phyloP scores from a whole-genome alignment of 768 basidiomycete genomes.

The Tephrocybe sp. region DNA sequence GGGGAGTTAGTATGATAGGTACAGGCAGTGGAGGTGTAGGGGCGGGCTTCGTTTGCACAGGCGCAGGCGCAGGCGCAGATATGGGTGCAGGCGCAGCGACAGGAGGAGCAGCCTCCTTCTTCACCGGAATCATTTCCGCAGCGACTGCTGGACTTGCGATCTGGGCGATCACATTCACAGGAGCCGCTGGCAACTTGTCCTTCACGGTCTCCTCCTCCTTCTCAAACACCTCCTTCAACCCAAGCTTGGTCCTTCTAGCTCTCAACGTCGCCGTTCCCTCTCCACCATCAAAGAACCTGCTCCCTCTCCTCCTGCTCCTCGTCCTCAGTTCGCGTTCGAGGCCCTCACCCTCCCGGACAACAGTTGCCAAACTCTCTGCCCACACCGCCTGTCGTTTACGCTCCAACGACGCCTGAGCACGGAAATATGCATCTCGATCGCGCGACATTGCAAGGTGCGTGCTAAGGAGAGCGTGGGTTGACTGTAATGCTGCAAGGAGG shows the following conservation, averaged over 20 bases:
- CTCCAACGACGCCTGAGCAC: conserved; percentile 61
- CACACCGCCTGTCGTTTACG: conserved; percentile 65
- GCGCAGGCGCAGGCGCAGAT: not conserved
- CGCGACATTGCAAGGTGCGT: conserved; percentile 69
- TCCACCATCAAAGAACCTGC: conserved; percentile 47
- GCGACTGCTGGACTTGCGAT: not conserved
- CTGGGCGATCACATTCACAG: not conserved
- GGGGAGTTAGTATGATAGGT: not conserved
- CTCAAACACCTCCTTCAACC: conserved; percentile 1
- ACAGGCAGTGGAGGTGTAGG: not conserved
- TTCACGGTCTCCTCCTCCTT: conserved; percentile 9
- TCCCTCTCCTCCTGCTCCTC: conserved; percentile 57
- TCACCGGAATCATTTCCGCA: not conserved
- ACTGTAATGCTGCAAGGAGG: not conserved
- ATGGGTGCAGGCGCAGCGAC: too few species aligned
- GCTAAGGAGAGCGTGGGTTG: conserved; percentile 47
- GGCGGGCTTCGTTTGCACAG: not conserved
- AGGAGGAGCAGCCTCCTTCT: too few species aligned
- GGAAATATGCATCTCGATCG: conserved; percentile 83
- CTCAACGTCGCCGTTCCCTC: conserved; percentile 20
- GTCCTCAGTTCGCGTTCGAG: conserved; percentile 77
- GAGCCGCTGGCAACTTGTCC: not conserved
- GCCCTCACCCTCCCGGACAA: conserved; percentile 81
- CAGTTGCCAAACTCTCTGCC: conserved; percentile 87
- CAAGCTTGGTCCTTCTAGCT: not conserved